A percentile compares a stretch with the other conserved stretches of the same genome.
Evolutionary conservation across 306 rosid genomes (phyloP).

Genomic region (Clitoria ternatea): DNA sequence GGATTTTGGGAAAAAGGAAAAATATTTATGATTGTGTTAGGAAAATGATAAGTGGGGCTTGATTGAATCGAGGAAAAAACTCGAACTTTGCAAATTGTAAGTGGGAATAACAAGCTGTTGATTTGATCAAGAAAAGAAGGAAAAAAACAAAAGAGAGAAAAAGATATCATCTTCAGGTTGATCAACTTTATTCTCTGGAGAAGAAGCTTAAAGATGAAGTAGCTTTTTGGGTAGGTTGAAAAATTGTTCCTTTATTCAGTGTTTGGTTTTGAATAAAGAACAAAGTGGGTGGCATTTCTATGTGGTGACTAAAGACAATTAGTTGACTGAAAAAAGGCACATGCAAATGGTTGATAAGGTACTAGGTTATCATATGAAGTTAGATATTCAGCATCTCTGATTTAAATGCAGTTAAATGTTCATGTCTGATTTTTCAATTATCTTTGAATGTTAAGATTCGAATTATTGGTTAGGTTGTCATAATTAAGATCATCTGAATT

Average conservation of each 20-base stretch:
- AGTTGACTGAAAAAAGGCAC: constrained; percentile 33
- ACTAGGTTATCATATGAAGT: constrained; percentile 27
- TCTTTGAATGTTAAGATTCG: constrained; percentile 32
- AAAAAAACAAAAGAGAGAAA: constrained; percentile 11
- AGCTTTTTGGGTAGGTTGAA: constrained; percentile 29
- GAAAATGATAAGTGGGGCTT: constrained; percentile 19
- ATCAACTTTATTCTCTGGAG: constrained; percentile 35
- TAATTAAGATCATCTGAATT: constrained; percentile 25
- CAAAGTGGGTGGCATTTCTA: constrained; percentile 17
- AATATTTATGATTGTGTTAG: no score
- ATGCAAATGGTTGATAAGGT: constrained; percentile 19
- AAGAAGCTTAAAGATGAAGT: constrained; percentile 40
- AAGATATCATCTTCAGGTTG: constrained; percentile 21
- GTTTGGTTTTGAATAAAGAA: constrained; percentile 26
- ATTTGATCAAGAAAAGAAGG: constrained; percentile 43
- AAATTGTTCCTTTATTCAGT: constrained; percentile 37
- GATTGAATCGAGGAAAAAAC: constrained; percentile 35
- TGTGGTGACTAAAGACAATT: constrained; percentile 19
- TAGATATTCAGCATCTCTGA: constrained; percentile 16
- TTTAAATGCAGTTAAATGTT: constrained; percentile 26
- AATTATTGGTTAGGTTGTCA: constrained; percentile 33
- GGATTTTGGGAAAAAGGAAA: background rate
- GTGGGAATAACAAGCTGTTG: constrained; percentile 27
- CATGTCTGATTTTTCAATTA: constrained; percentile 19
- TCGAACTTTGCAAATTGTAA: constrained; percentile 24